These are phyloP conservation scores for Emericellopsis atlantica DNA, from an alignment of 2,329 filamentous ascomycete genomes.

Conservation along the genomic window DNA sequence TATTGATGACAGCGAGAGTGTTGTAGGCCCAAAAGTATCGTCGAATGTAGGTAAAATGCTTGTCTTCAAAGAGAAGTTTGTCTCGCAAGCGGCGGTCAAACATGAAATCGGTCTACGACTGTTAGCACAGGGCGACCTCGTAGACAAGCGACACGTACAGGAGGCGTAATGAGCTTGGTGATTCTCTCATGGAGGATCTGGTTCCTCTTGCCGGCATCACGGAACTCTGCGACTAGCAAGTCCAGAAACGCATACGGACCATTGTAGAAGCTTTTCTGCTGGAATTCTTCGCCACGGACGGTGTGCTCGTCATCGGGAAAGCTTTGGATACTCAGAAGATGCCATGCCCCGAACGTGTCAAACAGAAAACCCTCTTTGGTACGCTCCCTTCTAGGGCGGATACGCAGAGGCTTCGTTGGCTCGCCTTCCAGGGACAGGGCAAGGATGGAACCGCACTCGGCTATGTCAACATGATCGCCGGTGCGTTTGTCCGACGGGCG, in stretches of 20 bases:
- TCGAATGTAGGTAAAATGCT: slow-evolving; percentile 45
- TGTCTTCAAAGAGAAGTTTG: slow-evolving; percentile 47
- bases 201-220: slow-evolving; percentile 46
- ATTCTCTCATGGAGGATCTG: slow-evolving; percentile 43
- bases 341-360: slow-evolving; percentile 47
- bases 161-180: slow-evolving; percentile 44
- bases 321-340: slow-evolving; percentile 44
- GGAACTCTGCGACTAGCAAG: slow-evolving; percentile 44
- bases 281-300: slow-evolving; percentile 40
- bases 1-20: slow-evolving; percentile 46
- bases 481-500: slow-evolving; percentile 21
- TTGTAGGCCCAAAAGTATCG: slow-evolving; percentile 53
- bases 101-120: slow-evolving; percentile 35
- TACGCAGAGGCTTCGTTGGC: slow-evolving; percentile 33
- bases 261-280: slow-evolving; percentile 40
- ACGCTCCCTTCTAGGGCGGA: slow-evolving; percentile 33
- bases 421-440: slow-evolving; percentile 42
- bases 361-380: slow-evolving; percentile 38
- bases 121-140: neutral
- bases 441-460: slow-evolving; percentile 45
- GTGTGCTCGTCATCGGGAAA: slow-evolving; percentile 46
- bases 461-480: slow-evolving; percentile 42
- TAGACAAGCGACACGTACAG: slow-evolving; percentile 17
- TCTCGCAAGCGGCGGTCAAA: slow-evolving; percentile 43
- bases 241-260: slow-evolving; percentile 50